These are phyloP conservation scores for Teratosphaeriaceae sp. DNA, from an alignment of 2,329 filamentous ascomycete genomes.

Conservation along the genomic window DNA sequence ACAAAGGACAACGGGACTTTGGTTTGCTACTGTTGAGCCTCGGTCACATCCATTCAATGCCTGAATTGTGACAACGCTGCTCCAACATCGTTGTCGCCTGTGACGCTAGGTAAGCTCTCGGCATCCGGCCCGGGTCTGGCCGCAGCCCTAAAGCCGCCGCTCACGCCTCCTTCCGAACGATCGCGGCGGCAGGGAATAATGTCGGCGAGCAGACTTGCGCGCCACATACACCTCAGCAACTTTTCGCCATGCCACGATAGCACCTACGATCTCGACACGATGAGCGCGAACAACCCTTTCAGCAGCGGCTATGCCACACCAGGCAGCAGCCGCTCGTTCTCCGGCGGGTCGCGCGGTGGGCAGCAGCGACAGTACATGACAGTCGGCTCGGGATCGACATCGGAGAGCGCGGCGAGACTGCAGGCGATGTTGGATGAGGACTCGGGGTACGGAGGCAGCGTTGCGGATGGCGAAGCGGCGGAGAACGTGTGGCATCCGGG, in stretches of 20 bases:
- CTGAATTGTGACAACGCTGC: not conserved
- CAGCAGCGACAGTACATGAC: conserved; percentile 69
- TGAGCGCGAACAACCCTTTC: conserved; percentile 29
- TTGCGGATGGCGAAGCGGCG: conserved; percentile 55
- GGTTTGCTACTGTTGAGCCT: no score
- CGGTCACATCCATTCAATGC: not conserved
- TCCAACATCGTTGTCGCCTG: no score
- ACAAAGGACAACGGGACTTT: no score
- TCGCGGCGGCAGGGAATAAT: no score
- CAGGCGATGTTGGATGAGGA: conserved; percentile 79
- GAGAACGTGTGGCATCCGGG: conserved; percentile 48
- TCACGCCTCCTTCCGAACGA: no score
- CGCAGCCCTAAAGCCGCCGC: no score
- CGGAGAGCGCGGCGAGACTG: conserved; percentile 72
- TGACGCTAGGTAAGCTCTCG: no score
- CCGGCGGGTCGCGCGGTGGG: conserved; percentile 18
- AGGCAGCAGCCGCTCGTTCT: conserved; percentile 21
- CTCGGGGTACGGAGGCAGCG: conserved; percentile 85
- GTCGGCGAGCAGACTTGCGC: no score
- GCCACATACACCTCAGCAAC: no score
- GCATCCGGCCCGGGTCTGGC: no score
- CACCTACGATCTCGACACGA: conserved; percentile 9
- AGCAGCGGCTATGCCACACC: conserved; percentile 21
- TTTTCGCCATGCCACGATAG: not conserved
- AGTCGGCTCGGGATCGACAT: conserved; percentile 73